Base-by-base conservation (phyloP, 1,139 yeast species). In the Geotrichum reessii region DNA sequence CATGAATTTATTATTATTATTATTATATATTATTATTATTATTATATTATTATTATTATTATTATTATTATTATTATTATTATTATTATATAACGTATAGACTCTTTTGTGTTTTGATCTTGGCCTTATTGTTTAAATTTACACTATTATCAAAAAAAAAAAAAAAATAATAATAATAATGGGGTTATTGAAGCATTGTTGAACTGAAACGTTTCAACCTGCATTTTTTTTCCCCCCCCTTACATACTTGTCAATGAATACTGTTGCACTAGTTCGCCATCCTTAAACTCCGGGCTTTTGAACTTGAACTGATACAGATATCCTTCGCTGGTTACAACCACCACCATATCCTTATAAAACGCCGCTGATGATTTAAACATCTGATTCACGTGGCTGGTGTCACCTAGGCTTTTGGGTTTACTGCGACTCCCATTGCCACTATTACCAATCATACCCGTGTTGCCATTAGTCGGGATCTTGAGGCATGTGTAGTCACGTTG, bases 261-360 rank as follows among this genome's bases (percentile, higher is more conserved):
- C 69, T 88, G 96, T 63, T 85, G 83, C 55, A 89, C 75, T 58
- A 90, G 74, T 48, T 87, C 84, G 73, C 99, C 98, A 4, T 98
- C 98, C 1, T 98, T 98, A 59, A 93, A 75, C 63, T 86, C 95
- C 0, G 95, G 86, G 68, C n/a, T n/a, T n/a, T 92, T 96, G 60
- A 93, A 77, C 0, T 91, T 90, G 71, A 89, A 93, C 59, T 86
- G 91, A 70, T 87, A 90, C 67, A 88, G 87, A 63, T 81, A 81
- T 0, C 99, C 99, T 61, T 89, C 96, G 0, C 95, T 89, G 4
- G 91, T 87, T 21, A 92, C 97, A 66, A 85, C 79, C 2, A 88
- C 84, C n/a, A n/a, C n/a, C n/a, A n/a, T n/a, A n/a, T n/a, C n/a
- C n/a, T n/a, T n/a, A n/a, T n/a, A n/a, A n/a, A n/a, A n/a, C n/a